Percentiles rank a stretch among this genome's conserved stretches.
phyloP scores from a whole-genome alignment of 75 land plant species.

The Sequoia sempervirens region DNA sequence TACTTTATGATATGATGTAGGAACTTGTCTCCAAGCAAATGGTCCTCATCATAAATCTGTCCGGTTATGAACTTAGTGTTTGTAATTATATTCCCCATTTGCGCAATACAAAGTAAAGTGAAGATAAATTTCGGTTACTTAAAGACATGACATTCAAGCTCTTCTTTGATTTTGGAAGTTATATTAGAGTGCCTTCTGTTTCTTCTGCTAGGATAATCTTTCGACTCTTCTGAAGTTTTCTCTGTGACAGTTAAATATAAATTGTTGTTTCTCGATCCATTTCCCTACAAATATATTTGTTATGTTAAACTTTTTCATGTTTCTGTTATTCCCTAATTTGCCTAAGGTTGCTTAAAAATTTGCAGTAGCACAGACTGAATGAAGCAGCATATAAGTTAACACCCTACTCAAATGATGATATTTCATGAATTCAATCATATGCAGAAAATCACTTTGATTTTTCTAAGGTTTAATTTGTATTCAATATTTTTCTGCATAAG shows the following conservation, averaged over 20 bases:
- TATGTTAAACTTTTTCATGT: not conserved
- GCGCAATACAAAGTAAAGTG: not conserved
- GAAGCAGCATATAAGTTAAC: not conserved
- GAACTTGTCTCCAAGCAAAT: not conserved
- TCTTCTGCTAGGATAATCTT: constrained; percentile 1
- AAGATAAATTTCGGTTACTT: not conserved
- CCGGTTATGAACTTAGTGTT: not conserved
- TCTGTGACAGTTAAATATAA: not conserved
- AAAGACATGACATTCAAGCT: not conserved
- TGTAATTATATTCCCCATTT: not conserved
- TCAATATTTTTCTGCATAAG: constrained; percentile 1
- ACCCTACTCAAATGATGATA: not conserved
- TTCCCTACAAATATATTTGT: not conserved
- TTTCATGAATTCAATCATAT: not conserved
- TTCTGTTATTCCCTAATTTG: not conserved
- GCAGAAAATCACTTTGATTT: not conserved
- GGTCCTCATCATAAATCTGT: not conserved
- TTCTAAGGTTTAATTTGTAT: not conserved
- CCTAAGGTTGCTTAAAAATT: not conserved
- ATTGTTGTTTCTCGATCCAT: not conserved
- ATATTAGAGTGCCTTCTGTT: not conserved
- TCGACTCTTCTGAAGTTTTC: not conserved
- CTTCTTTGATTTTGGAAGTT: not conserved
- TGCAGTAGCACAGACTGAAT: not conserved
- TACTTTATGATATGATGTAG: not conserved